Evolutionary conservation across 768 basidiomycete genomes (phyloP).

Genomic region (Hortiboletus campestris): DNA sequence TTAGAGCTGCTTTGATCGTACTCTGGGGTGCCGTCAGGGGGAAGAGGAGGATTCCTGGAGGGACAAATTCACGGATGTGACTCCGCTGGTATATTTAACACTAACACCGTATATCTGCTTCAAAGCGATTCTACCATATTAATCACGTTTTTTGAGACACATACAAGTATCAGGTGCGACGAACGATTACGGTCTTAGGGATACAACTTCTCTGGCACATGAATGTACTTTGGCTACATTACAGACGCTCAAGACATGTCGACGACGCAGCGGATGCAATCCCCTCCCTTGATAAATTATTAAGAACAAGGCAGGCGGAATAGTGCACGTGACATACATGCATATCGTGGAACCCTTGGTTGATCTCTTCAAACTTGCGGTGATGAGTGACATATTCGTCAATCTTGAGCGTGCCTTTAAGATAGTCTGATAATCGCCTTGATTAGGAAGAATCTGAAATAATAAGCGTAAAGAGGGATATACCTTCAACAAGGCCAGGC

Average conservation of each 20-base stretch:
- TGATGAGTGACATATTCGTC: constrained; percentile 97
- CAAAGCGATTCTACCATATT: background rate
- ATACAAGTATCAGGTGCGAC: background rate
- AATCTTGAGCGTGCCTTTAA: constrained; percentile 77
- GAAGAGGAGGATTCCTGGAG: constrained; percentile 50
- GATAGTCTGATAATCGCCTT: constrained; percentile 57
- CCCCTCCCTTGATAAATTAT: constrained; percentile 47
- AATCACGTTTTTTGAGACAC: background rate
- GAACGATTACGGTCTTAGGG: background rate
- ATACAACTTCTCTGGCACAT: constrained; percentile 6
- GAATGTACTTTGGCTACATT: background rate
- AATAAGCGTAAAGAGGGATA: constrained; percentile 2
- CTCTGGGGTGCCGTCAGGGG: constrained; percentile 75
- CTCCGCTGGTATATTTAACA: background rate
- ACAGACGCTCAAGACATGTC: constrained; percentile 64
- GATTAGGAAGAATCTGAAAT: background rate
- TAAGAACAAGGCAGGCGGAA: background rate
- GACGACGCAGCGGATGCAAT: constrained; percentile 94
- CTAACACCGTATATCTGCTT: constrained; percentile 11
- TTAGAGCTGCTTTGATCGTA: constrained; percentile 58
- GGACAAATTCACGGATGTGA: constrained; percentile 22
- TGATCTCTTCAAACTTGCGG: constrained; percentile 70
- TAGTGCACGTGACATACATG: constrained; percentile 60
- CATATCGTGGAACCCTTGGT: constrained; percentile 93
- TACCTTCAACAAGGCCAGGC: constrained; percentile 89